Percentiles rank a stretch among this genome's conserved stretches.
These are phyloP conservation scores for Populus alba DNA, from an alignment of 345 rosid genomes.

Conservation along the genomic window DNA sequence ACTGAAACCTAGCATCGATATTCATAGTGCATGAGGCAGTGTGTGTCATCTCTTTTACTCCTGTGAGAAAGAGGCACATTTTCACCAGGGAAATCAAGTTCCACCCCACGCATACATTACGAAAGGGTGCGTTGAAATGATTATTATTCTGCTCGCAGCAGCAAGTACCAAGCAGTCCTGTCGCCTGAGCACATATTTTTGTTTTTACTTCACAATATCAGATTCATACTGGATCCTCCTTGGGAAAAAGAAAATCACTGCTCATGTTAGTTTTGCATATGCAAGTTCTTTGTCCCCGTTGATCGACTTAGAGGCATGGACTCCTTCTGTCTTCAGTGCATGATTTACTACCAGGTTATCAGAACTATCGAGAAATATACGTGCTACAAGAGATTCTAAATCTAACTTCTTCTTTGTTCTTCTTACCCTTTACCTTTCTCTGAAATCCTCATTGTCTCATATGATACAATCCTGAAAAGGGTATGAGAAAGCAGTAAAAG, in stretches of 20 bases:
- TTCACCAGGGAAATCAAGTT: conserved; percentile 10
- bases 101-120: neutral
- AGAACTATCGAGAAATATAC: too few relatives aligned
- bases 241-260: neutral
- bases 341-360: neutral
- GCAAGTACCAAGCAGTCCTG: conserved; percentile 3
- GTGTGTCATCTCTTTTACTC: neutral
- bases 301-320: neutral
- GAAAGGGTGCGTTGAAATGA: neutral
- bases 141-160: conserved; percentile 2
- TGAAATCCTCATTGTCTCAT: conserved; percentile 5
- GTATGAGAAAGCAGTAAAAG: neutral
- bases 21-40: neutral
- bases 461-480: conserved; percentile 8
- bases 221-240: neutral
- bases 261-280: neutral
- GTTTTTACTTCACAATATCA: neutral
- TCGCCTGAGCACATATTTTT: neutral
- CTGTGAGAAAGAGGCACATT: neutral
- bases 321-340: neutral
- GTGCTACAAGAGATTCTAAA: neutral
- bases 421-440: conserved; percentile 1
- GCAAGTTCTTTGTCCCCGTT: neutral
- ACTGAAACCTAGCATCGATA: neutral
- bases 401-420: neutral